Evolutionary conservation across 371 early-diverging fungal genomes (phyloP), one percentile per base, ranked within the genome.

Genomic region (Apophysomyces elegans): DNA sequence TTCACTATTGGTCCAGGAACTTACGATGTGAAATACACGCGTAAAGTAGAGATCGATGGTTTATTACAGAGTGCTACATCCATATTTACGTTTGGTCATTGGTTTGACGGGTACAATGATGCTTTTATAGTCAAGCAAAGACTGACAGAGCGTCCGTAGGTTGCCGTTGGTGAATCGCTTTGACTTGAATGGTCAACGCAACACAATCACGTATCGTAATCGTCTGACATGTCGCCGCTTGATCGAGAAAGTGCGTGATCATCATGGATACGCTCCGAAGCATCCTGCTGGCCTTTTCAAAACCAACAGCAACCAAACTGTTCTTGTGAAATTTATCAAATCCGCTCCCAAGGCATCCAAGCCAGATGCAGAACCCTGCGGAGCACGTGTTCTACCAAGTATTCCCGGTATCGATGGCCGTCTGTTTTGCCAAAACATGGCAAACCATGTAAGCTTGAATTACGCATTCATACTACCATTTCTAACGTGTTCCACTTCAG

Each of bases 241-340:
- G 58, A 80, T 84, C 37, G 68, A 78, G 32, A 90, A 89, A 70
- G 85, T 91, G 54, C 83, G 89, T 21, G 84, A 85, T 70, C 86
- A 86, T 64, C 90, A 90, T 65, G 92, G 90, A 26, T 83, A 86
- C 63, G 79, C 82, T 18, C 86, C 90, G 36, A 78, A 79, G 45
- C 84, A 83, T 47, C 89, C 91, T 16, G 91, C 87, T 12, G 87
- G 88, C 26, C 75, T 88, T 45, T 91, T 88, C 75, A 76, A 74
- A 62, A 85, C 89, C 0, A 79, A 87, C 45, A 81, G 88, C 9
- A 91, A 91, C 69, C 90, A 89, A 70, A 89, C 89, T 12, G 74
- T 87, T 36, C 76, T 88, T 32, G 77, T 86, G 59, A 80, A 84
- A 54, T 78, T 84, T 64, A 72, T 90, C 63, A 85, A 86, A 16